A percentile compares a stretch with the other conserved stretches of the same genome.
phyloP scores from a whole-genome alignment of 257 asterid genomes.

The Rehmannia glutinosa region DNA sequence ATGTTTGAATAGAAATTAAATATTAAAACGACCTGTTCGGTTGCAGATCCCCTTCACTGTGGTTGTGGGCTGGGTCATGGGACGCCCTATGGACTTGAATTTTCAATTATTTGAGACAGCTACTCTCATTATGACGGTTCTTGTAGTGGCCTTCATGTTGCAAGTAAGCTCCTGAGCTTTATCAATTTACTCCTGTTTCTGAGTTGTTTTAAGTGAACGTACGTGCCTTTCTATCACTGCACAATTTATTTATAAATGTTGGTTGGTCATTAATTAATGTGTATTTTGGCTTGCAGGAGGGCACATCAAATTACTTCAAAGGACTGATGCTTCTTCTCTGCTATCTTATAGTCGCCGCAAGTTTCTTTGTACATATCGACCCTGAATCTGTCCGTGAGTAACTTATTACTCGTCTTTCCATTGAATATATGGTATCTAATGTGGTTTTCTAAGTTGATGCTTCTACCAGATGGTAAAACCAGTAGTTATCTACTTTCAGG shows the following conservation, averaged over 20 bases:
- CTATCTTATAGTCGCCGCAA: slow-evolving; percentile 85
- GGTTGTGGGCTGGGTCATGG: slow-evolving; percentile 77
- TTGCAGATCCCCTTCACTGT: slow-evolving; percentile 70
- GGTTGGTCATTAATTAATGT: background rate
- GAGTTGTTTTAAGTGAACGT: background rate
- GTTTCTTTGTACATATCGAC: slow-evolving; percentile 88
- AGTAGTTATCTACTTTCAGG: background rate
- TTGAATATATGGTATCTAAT: background rate
- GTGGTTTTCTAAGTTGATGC: background rate
- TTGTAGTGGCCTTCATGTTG: slow-evolving; percentile 75
- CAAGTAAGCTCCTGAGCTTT: slow-evolving; percentile 39
- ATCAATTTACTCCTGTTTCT: background rate
- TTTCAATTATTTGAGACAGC: slow-evolving; percentile 80
- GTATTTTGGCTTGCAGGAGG: slow-evolving; percentile 52
- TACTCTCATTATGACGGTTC: slow-evolving; percentile 69
- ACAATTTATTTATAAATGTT: background rate
- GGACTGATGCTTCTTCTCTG: slow-evolving; percentile 87
- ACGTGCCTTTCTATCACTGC: background rate
- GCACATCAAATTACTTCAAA: slow-evolving; percentile 90
- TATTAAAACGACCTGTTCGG: background rate
- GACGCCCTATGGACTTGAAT: slow-evolving; percentile 69
- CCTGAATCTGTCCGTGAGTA: slow-evolving; percentile 59
- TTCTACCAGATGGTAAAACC: background rate
- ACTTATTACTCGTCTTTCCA: background rate
- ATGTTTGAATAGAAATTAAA: background rate